A percentile compares a stretch with the other conserved stretches of the same genome.
Conservation (phyloP, 345 rosid genomes). For the Dovyalis caffra region DNA sequence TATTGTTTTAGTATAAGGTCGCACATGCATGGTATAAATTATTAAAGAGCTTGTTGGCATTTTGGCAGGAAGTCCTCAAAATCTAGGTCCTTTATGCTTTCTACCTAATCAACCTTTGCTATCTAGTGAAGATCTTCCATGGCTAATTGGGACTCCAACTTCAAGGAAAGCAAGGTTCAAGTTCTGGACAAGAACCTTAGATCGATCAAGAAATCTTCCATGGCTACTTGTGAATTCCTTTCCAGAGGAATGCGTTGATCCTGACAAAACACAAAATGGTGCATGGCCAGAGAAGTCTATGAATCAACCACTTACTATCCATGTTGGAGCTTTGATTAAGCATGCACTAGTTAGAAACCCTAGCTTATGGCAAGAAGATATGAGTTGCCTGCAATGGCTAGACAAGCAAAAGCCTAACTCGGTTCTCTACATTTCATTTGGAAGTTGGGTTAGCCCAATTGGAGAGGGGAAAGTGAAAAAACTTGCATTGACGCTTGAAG, state of each 20-base stretch:
- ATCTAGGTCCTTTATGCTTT: constrained; percentile 20
- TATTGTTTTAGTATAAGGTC: background rate
- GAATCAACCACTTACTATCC: constrained; percentile 28
- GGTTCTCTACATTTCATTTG: constrained; percentile 67
- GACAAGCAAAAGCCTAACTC: constrained; percentile 47
- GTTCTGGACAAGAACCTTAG: constrained; percentile 64
- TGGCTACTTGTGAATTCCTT: constrained; percentile 73
- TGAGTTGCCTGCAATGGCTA: constrained; percentile 61
- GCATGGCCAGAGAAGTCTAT: background rate
- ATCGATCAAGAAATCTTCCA: constrained; percentile 44
- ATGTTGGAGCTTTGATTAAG: constrained; percentile 48
- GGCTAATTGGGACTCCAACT: constrained; percentile 69
- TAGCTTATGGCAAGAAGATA: constrained; percentile 67
- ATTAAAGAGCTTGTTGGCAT: background rate
- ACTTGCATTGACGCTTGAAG: constrained; percentile 56
- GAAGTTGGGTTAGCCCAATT: constrained; percentile 82
- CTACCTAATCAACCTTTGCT: constrained; percentile 43
- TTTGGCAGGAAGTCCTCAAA: constrained; percentile 47
- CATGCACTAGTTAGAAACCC: constrained; percentile 35
- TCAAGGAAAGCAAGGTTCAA: constrained; percentile 59
- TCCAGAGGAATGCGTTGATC: constrained; percentile 34
- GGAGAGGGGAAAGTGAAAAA: constrained; percentile 50
- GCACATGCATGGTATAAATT: background rate
- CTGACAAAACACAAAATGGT: background rate
- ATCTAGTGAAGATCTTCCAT: constrained; percentile 61